Percentiles rank a stretch among this genome's conserved stretches.
Conservation (phyloP, 164 flowering plant genomes). For the Chimonanthus praecox region DNA sequence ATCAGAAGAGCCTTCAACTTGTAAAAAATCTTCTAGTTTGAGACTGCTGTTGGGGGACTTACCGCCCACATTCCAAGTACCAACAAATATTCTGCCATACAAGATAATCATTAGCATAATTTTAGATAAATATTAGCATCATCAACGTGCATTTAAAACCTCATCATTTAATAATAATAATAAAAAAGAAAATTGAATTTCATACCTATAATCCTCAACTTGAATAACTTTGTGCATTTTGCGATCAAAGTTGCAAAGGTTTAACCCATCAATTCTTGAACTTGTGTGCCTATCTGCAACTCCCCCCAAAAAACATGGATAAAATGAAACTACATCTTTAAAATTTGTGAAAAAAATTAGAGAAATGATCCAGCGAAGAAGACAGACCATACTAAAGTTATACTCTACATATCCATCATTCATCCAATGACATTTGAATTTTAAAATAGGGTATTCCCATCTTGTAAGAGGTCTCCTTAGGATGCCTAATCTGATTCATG, state of each 20-base stretch:
- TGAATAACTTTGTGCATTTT: constrained; percentile 39
- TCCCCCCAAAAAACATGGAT: not conserved
- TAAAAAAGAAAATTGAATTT: too few species aligned
- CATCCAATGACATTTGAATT: too few species aligned
- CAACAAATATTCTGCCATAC: constrained; percentile 58
- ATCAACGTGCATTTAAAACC: too few species aligned
- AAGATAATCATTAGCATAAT: not conserved
- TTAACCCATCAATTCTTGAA: constrained; percentile 48
- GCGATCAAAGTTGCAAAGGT: constrained; percentile 48
- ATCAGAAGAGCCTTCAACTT: constrained; percentile 71
- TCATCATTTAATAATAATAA: too few species aligned
- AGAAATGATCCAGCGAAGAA: too few species aligned
- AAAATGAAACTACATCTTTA: not conserved
- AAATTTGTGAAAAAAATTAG: not conserved
- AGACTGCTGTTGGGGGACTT: constrained; percentile 54
- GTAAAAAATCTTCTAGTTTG: constrained; percentile 83
- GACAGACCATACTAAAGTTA: too few species aligned
- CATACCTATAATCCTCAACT: constrained; percentile 54
- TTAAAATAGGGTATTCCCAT: too few species aligned
- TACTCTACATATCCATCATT: too few species aligned
- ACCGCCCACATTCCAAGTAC: constrained; percentile 98
- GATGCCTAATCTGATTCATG: too few species aligned
- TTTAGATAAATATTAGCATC: not conserved
- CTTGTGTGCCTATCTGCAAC: constrained; percentile 54
- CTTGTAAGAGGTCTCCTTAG: too few species aligned